Evolutionary conservation across 164 flowering plant species (phyloP), one percentile per base, ranked within the genome.

Genomic region (Kingdonia uniflora): DNA sequence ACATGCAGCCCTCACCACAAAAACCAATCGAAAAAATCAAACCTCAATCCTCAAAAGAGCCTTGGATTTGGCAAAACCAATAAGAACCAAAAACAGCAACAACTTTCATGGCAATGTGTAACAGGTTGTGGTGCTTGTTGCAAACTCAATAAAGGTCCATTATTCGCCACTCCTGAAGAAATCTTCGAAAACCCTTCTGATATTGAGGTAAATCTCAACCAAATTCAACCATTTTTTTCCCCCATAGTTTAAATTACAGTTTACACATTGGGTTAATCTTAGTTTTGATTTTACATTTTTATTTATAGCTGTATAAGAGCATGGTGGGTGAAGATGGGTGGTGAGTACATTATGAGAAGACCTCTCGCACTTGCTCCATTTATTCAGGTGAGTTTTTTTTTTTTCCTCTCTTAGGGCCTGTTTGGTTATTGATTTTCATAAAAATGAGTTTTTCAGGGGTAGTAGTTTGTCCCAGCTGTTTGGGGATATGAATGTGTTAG

Each of bases 51-150:
- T 3, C 35, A 29, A 29, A 29, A 29, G 35, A 29, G 6, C 35
- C 35, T 29, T 29, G 35, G 35, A 29, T 29, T 29, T 29, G 35
- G 35, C 35, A 29, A 29, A 29, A 8, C 4, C 29, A 47, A 22
- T 12, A 22, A 6, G 5, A 14, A 47, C 1, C 20, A 15, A 11
- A 47, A 44, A 44, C 21, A n/a, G n/a, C n/a, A 47, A 21, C 23
- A 47, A 8, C 14, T 13, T 13, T 11, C 51, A 21, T 89, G 97
- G 97, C 62, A 54, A 49, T 88, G 95, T 69, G 76, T 70, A 2
- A 37, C 74, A 63, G 69, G 68, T 1, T 88, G 97, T 53, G 97
- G 97, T 2, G 91, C 95, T 5, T 88, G 97, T 69, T 88, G 97
- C 68, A 88, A 85, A 70, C 82, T 88, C 23, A 76, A 73, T 49